phyloP scores from a whole-genome alignment of 2,329 filamentous ascomycete species.

The Neoscytalidium dimidiatum region DNA sequence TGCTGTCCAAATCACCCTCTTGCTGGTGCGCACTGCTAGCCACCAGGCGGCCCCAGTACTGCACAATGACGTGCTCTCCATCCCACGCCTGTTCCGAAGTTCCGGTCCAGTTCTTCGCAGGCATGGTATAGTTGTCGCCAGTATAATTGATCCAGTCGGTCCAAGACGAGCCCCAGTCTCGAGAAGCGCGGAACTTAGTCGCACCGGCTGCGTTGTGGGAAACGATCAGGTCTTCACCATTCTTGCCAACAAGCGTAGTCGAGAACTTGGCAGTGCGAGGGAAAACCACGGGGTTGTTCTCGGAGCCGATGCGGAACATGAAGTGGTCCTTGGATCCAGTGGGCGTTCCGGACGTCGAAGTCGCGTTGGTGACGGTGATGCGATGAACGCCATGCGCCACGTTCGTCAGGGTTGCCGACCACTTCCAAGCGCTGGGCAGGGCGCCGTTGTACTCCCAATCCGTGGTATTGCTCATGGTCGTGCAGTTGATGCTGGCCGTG shows the following conservation, averaged over 20 bases:
- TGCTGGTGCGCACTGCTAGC: conserved; percentile 63
- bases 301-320: conserved; percentile 60
- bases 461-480: conserved; percentile 30
- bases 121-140: conserved; percentile 53
- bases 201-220: conserved; percentile 64
- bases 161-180: conserved; percentile 62
- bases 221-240: conserved; percentile 47
- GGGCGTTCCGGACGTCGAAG: conserved; percentile 33
- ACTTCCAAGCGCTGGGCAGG: conserved; percentile 57
- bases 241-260: conserved; percentile 50
- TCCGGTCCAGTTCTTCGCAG: conserved; percentile 58
- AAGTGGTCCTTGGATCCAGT: conserved; percentile 60
- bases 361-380: conserved; percentile 58
- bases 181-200: conserved; percentile 63
- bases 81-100: conserved; percentile 59
- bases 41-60: conserved; percentile 63
- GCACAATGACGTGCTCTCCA: conserved; percentile 63
- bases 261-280: conserved; percentile 61
- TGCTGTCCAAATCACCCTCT: conserved; percentile 56
- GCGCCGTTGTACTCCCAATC: conserved; percentile 50
- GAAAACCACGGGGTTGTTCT: conserved; percentile 62
- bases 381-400: conserved; percentile 64
- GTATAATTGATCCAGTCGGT: conserved; percentile 60
- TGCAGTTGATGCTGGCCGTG: conserved; percentile 48
- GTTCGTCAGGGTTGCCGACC: conserved; percentile 54